A percentile compares a stretch with the other conserved stretches of the same genome.
These are phyloP conservation scores for Glomus cerebriforme DNA, from an alignment of 192 early-diverging fungal species.

Conservation along the genomic window DNA sequence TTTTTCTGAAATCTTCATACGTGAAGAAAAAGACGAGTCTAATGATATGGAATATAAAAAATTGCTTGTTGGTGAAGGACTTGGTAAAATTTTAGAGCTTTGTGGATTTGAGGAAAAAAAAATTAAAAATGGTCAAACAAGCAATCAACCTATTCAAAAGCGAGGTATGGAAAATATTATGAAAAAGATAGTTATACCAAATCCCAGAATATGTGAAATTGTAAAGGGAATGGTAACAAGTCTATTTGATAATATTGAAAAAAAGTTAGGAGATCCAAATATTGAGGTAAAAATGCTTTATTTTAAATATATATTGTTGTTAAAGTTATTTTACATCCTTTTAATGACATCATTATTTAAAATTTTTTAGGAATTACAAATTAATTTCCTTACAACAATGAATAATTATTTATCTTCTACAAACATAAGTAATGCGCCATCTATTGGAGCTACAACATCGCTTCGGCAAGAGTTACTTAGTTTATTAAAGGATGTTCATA, in stretches of 20 bases:
- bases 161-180: slow-evolving; percentile 50
- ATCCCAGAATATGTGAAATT: slow-evolving; percentile 39
- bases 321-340: background rate
- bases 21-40: background rate
- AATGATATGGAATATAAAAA: slow-evolving; percentile 30
- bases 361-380: slow-evolving; percentile 40
- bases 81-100: slow-evolving; percentile 50
- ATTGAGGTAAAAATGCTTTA: background rate
- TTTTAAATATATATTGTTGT: background rate
- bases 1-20: slow-evolving; percentile 14
- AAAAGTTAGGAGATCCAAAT: background rate
- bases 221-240: slow-evolving; percentile 32
- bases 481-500: slow-evolving; percentile 1
- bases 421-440: slow-evolving; percentile 22
- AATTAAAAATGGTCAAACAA: slow-evolving; percentile 20
- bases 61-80: slow-evolving; percentile 45
- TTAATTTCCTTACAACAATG: slow-evolving; percentile 44
- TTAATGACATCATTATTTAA: background rate
- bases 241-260: slow-evolving; percentile 33
- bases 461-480: slow-evolving; percentile 5
- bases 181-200: slow-evolving; percentile 45
- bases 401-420: slow-evolving; percentile 31
- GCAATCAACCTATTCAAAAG: slow-evolving; percentile 39
- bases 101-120: slow-evolving; percentile 39
- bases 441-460: background rate